Conservation (phyloP, 306 rosid genomes). For the Pueraria montana region DNA sequence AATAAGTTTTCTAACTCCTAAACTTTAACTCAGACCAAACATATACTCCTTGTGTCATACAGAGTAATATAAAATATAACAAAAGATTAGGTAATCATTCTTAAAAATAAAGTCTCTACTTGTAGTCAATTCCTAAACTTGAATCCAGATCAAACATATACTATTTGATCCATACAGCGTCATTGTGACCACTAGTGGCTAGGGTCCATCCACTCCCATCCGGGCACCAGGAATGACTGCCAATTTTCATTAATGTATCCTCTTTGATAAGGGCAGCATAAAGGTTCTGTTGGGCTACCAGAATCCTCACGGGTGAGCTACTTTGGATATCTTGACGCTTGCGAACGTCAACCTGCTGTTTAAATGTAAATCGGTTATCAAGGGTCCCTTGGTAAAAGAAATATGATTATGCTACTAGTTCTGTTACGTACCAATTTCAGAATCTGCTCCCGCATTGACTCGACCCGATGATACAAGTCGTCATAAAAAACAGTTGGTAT, state of each 20-base stretch:
- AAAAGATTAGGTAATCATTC: no score
- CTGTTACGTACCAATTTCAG: slow-evolving; percentile 74
- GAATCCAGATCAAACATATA: no score
- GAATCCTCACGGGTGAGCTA: slow-evolving; percentile 72
- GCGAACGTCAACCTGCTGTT: slow-evolving; percentile 73
- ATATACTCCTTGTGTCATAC: no score
- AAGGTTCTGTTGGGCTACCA: slow-evolving; percentile 79
- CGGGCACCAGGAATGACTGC: slow-evolving; percentile 90
- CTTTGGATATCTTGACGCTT: slow-evolving; percentile 80
- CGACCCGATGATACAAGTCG: slow-evolving; percentile 80
- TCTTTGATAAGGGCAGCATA: slow-evolving; percentile 85
- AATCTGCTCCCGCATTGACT: slow-evolving; percentile 72
- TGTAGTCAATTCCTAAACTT: no score
- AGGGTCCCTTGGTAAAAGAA: slow-evolving; percentile 10
- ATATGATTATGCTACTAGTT: background rate
- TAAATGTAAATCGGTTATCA: slow-evolving; percentile 24
- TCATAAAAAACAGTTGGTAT: slow-evolving; percentile 86
- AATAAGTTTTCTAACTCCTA: no score
- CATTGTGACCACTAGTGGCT: slow-evolving; percentile 74
- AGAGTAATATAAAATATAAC: no score
- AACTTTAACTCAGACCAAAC: no score
- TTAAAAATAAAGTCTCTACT: no score
- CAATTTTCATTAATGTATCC: slow-evolving; percentile 84
- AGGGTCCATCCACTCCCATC: slow-evolving; percentile 77
- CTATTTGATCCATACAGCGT: slow-evolving; percentile 85